Evolutionary conservation across 1,139 yeast genomes (phyloP).

Genomic region (Hansenula lynferdii): DNA sequence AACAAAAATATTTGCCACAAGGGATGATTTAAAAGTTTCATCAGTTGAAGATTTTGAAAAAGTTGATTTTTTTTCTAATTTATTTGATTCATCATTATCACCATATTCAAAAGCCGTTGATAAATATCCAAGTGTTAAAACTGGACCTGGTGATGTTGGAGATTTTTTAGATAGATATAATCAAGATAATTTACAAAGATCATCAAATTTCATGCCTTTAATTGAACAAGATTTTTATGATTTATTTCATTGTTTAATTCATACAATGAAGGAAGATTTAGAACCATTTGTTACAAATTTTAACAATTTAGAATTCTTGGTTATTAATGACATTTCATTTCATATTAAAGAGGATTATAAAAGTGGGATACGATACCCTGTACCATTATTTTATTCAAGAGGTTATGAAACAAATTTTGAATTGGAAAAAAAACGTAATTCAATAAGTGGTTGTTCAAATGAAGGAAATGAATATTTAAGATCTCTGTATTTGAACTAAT

Average conservation of each 20-base stretch:
- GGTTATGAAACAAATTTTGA: slow-evolving; percentile 26
- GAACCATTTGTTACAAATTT: slow-evolving; percentile 29
- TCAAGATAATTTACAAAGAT: slow-evolving; percentile 11
- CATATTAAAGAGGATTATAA: slow-evolving; percentile 23
- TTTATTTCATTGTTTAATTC: slow-evolving; percentile 32
- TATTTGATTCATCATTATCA: slow-evolving; percentile 27
- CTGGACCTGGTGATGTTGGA: slow-evolving; percentile 31
- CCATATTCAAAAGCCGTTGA: slow-evolving; percentile 39
- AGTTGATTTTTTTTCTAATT: slow-evolving; percentile 30
- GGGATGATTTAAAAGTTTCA: slow-evolving; percentile 23
- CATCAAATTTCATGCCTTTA: slow-evolving; percentile 22
- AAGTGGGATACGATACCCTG: slow-evolving; percentile 16
- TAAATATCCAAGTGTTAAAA: slow-evolving; percentile 34
- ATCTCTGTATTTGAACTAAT: not conserved
- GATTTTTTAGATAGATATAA: slow-evolving; percentile 29
- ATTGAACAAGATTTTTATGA: slow-evolving; percentile 27
- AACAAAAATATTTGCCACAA: slow-evolving; percentile 26
- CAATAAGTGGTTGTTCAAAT: too few species aligned
- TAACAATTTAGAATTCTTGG: slow-evolving; percentile 30
- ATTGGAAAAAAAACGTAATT: not conserved
- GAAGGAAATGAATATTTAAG: not conserved
- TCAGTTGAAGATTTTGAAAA: slow-evolving; percentile 27
- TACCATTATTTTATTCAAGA: slow-evolving; percentile 28
- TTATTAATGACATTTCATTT: slow-evolving; percentile 35
- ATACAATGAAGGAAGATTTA: slow-evolving; percentile 30